Evolutionary conservation across 2,329 filamentous ascomycete genomes (phyloP).

Genomic region (Phaeoacremonium minimum): DNA sequence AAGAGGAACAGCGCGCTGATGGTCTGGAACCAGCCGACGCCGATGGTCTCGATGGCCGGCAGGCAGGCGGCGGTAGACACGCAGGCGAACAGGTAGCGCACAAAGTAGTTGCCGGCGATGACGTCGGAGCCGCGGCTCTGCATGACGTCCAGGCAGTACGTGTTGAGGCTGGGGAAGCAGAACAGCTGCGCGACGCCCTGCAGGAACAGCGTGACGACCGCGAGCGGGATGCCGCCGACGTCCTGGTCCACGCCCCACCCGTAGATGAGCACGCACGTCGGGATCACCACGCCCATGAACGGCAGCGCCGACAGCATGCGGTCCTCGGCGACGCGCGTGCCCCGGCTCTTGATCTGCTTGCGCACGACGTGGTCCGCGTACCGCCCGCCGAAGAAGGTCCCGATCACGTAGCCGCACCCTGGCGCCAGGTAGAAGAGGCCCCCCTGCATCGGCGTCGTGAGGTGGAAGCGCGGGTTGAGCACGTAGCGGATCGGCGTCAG

Average conservation of each 20-base stretch:
- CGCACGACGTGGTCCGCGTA: slow-evolving; percentile 64
- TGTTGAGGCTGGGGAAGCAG: slow-evolving; percentile 66
- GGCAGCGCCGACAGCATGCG: slow-evolving; percentile 56
- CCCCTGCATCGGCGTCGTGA: slow-evolving; percentile 58
- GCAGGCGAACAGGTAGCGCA: slow-evolving; percentile 72
- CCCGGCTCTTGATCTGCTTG: slow-evolving; percentile 51
- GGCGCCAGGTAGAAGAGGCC: slow-evolving; percentile 69
- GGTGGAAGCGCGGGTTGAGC: slow-evolving; percentile 64
- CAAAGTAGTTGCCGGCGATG: slow-evolving; percentile 75
- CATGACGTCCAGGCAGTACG: slow-evolving; percentile 80
- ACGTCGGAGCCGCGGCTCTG: slow-evolving; percentile 67
- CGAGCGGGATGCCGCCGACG: slow-evolving; percentile 41
- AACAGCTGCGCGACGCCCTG: slow-evolving; percentile 67
- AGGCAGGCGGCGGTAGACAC: slow-evolving; percentile 67
- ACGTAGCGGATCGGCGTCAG: slow-evolving; percentile 67
- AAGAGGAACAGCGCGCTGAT: slow-evolving; percentile 58
- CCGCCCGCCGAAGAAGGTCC: slow-evolving; percentile 65
- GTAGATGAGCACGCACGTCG: slow-evolving; percentile 64
- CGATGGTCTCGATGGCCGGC: slow-evolving; percentile 68
- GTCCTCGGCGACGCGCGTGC: slow-evolving; percentile 64
- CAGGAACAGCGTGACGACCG: slow-evolving; percentile 63
- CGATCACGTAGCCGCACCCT: slow-evolving; percentile 60
- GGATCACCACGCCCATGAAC: slow-evolving; percentile 58
- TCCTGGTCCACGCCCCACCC: slow-evolving; percentile 47
- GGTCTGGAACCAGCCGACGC: slow-evolving; percentile 78